Percentiles rank a stretch among this genome's conserved stretches.
These are phyloP conservation scores for Aegilops longissima DNA, from an alignment of 176 grass and related monocot genomes.

Conservation along the genomic window DNA sequence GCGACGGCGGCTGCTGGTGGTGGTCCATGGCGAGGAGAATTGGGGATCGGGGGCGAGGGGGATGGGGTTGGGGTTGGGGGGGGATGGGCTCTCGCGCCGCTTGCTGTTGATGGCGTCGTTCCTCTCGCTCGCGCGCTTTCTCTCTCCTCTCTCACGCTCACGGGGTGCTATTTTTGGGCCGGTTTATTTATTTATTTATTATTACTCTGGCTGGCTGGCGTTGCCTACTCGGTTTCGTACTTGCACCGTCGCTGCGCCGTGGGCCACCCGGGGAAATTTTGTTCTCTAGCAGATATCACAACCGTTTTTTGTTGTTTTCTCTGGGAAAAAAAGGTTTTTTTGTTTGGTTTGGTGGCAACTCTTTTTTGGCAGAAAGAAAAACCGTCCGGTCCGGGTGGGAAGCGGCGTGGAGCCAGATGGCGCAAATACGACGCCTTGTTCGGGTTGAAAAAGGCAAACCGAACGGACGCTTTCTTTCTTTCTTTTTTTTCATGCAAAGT, in stretches of 20 bases:
- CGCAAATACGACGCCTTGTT: not conserved
- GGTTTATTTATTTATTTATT: not conserved
- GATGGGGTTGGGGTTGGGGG: not conserved
- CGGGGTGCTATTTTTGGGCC: not conserved
- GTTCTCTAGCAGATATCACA: not conserved
- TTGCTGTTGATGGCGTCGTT: not conserved
- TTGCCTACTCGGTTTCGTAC: not conserved
- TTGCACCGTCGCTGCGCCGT: not conserved
- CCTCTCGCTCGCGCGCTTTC: conserved; percentile 47
- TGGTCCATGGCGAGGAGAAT: conserved; percentile 42
- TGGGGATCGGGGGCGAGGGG: conserved; percentile 25
- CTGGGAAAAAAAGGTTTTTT: not conserved
- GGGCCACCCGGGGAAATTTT: not conserved
- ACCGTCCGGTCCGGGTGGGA: not conserved
- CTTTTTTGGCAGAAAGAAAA: not conserved
- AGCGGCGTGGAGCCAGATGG: not conserved
- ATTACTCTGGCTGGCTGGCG: too few species aligned
- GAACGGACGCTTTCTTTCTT: too few species aligned
- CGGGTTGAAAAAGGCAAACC: not conserved
- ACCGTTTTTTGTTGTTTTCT: not conserved
- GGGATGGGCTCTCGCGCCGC: not conserved
- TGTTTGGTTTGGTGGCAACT: not conserved
- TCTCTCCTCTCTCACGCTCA: conserved; percentile 10
- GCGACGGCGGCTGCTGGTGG: conserved; percentile 26
- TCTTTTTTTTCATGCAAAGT: too few species aligned